Conservation (phyloP, 192 early-diverging fungal genomes). For the Chytriomyces sp. region DNA sequence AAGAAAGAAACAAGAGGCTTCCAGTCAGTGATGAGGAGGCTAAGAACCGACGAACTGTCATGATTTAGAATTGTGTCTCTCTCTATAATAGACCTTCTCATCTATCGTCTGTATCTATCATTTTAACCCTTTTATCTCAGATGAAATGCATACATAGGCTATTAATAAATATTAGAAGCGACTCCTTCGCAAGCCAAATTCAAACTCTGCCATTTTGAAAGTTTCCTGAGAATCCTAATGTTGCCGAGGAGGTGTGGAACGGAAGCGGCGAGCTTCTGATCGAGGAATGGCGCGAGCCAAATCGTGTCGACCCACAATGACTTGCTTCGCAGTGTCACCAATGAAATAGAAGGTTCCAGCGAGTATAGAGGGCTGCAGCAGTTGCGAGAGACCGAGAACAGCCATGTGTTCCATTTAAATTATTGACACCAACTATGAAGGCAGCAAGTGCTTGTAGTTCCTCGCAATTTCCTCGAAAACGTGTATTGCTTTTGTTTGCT, state of each 20-base stretch:
- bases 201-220: constrained; percentile 25
- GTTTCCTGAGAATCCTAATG: constrained; percentile 3
- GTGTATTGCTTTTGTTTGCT: neutral
- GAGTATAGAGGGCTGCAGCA: constrained; percentile 4
- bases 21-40: no score
- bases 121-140: no score
- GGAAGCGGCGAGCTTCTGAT: neutral
- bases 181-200: neutral
- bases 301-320: neutral
- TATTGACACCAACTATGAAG: neutral
- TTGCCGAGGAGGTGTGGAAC: no score
- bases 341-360: constrained; percentile 17
- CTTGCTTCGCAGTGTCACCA: constrained; percentile 10
- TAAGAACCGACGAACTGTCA: no score
- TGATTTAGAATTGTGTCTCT: no score
- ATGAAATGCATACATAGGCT: no score
- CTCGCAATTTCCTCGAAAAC: neutral
- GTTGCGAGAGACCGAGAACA: neutral
- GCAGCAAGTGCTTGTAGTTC: neutral
- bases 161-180: neutral
- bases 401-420: neutral
- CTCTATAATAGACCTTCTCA: no score
- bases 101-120: no score
- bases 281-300: neutral
- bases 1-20: neutral